Conservation (phyloP, 257 asterid genomes). For the Jasminum sambac region DNA sequence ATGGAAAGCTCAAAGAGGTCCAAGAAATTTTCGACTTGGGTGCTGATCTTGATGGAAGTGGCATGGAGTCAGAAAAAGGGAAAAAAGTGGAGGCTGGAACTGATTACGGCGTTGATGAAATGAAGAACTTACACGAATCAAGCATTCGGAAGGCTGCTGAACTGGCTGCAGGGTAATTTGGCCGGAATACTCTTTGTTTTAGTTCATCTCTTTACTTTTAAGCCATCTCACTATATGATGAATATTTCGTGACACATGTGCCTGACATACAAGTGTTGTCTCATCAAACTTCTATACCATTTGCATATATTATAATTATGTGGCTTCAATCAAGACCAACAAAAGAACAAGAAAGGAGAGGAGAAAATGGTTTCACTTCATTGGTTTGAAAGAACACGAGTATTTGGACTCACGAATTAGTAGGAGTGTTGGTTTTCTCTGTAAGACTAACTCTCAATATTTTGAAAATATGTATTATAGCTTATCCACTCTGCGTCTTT, state of each 20-base stretch:
- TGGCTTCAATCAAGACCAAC: neutral
- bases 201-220: neutral
- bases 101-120: constrained; percentile 57
- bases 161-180: constrained; percentile 86
- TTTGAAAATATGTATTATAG: neutral
- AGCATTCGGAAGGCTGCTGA: constrained; percentile 97
- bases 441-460: neutral
- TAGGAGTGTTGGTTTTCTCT: neutral
- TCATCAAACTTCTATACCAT: neutral
- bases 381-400: neutral
- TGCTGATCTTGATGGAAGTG: constrained; percentile 63
- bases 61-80: constrained; percentile 65
- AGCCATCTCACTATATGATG: neutral
- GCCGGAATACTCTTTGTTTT: constrained; percentile 17
- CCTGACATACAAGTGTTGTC: neutral
- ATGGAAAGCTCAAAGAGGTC: constrained; percentile 87
- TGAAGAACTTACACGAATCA: constrained; percentile 71
- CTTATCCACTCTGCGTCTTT: neutral
- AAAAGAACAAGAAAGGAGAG: neutral
- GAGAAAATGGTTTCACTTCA: neutral
- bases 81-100: constrained; percentile 69
- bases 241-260: neutral
- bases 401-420: neutral
- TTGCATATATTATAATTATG: neutral
- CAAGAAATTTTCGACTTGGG: constrained; percentile 69